Evolutionary conservation across 345 rosid genomes (phyloP).

Genomic region (Corymbia maculata): DNA sequence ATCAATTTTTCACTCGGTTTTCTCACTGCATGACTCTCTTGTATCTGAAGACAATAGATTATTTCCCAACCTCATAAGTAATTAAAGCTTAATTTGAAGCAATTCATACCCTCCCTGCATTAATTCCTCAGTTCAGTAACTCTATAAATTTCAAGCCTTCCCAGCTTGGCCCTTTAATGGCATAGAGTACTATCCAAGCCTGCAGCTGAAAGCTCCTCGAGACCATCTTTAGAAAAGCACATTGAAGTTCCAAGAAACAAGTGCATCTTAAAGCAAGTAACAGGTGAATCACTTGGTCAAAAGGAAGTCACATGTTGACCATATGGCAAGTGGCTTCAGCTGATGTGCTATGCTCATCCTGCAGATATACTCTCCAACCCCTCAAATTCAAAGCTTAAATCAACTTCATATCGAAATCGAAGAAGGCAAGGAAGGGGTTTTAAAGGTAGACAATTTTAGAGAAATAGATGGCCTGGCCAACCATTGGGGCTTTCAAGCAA

Average conservation of each 20-base stretch:
- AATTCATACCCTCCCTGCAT: not conserved
- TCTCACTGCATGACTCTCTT: not conserved
- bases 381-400: constrained; percentile 16
- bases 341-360: constrained; percentile 81
- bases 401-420: not conserved
- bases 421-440: not conserved
- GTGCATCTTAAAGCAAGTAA: not conserved
- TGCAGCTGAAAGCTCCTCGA: not conserved
- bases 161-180: not conserved
- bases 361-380: constrained; percentile 83
- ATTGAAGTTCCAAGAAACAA: not conserved
- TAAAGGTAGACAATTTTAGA: not conserved
- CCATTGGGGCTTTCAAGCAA: not conserved
- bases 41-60: not conserved
- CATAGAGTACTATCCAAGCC: not conserved
- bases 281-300: not conserved
- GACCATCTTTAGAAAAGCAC: not conserved
- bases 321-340: constrained; percentile 46
- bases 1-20: not conserved
- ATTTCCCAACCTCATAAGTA: not conserved
- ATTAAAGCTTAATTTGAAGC: not conserved
- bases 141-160: not conserved
- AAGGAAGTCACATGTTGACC: constrained; percentile 46
- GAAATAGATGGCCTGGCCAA: not conserved
- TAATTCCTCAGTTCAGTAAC: not conserved